Evolutionary conservation across 78 protist genomes (phyloP).

Genomic region (Cavenderia fasciculata): DNA sequence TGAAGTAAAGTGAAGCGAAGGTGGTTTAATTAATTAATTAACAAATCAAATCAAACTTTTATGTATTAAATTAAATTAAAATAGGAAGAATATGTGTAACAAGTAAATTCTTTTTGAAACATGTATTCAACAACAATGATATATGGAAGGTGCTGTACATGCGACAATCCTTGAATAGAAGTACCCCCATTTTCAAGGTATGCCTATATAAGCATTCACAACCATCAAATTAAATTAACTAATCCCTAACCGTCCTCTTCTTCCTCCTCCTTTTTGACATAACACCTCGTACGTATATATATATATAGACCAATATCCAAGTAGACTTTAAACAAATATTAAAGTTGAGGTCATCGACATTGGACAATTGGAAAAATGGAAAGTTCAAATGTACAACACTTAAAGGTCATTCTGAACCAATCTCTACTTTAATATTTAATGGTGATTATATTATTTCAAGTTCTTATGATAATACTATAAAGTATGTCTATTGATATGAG

Average conservation of each 20-base stretch:
- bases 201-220: not conserved
- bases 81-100: no score
- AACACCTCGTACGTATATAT: no score
- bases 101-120: no score
- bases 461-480: slow-evolving; percentile 32
- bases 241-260: no score
- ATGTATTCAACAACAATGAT: slow-evolving; percentile 2
- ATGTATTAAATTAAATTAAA: no score
- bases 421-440: not conserved
- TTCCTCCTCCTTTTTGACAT: no score
- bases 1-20: no score
- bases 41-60: no score
- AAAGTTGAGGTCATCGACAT: not conserved
- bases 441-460: slow-evolving; percentile 17
- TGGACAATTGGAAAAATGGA: slow-evolving; percentile 41
- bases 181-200: not conserved
- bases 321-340: slow-evolving; percentile 25
- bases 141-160: slow-evolving; percentile 9
- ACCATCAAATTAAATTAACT: no score
- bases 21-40: no score
- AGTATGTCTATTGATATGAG: not conserved
- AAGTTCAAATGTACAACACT: not conserved
- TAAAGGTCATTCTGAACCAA: slow-evolving; percentile 24
- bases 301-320: not conserved
- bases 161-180: slow-evolving; percentile 26